Conservation (phyloP, 192 early-diverging fungal genomes). For the Cetraspora pellucida region DNA sequence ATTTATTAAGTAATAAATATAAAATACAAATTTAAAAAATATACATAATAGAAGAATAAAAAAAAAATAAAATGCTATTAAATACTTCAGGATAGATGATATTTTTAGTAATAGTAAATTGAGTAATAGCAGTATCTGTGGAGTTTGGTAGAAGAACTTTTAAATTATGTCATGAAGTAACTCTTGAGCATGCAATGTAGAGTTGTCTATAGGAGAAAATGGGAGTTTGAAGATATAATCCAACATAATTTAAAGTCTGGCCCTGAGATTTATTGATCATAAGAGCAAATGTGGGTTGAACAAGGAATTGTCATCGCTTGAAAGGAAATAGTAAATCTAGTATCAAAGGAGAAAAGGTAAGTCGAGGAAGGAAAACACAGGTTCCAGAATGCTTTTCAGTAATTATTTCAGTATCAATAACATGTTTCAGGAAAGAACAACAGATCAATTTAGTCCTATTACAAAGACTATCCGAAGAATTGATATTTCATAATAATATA, state of each 20-base stretch:
- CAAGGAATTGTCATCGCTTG: slow-evolving; percentile 18
- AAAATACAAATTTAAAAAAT: too few relatives aligned
- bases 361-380: slow-evolving; percentile 32
- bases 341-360: slow-evolving; percentile 14
- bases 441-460: slow-evolving; percentile 38
- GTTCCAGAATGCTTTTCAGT: slow-evolving; percentile 28
- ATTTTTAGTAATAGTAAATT: too few relatives aligned
- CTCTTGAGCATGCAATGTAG: slow-evolving; percentile 24
- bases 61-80: too few relatives aligned
- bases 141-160: too few relatives aligned
- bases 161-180: not conserved
- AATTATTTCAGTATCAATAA: slow-evolving; percentile 26
- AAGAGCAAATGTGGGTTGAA: slow-evolving; percentile 35
- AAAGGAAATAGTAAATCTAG: slow-evolving; percentile 27
- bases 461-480: slow-evolving; percentile 34
- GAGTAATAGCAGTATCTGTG: too few relatives aligned
- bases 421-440: not conserved
- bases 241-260: slow-evolving; percentile 17
- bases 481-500: slow-evolving; percentile 38
- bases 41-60: too few relatives aligned
- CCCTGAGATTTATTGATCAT: too few relatives aligned
- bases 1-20: too few relatives aligned
- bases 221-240: slow-evolving; percentile 3
- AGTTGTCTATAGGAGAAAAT: slow-evolving; percentile 31
- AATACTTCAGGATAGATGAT: too few relatives aligned